These are phyloP conservation scores for Dothistroma pini DNA, from an alignment of 2,329 filamentous ascomycete genomes.

Conservation along the genomic window DNA sequence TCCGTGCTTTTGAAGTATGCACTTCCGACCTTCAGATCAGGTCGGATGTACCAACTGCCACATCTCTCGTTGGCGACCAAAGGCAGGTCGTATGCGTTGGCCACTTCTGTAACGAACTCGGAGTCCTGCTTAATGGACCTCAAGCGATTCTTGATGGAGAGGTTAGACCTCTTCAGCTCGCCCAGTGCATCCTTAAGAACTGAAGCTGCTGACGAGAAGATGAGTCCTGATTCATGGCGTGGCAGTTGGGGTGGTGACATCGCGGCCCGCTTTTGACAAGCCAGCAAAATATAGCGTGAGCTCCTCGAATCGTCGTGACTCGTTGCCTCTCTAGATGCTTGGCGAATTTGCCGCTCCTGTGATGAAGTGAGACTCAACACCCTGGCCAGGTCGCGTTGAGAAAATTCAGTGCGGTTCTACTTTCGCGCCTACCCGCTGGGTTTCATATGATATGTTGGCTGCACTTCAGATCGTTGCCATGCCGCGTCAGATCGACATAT, in stretches of 20 bases:
- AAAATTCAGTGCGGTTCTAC: neutral
- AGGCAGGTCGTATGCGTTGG: slow-evolving; percentile 57
- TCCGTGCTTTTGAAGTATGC: slow-evolving; percentile 99
- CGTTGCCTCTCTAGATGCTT: no score
- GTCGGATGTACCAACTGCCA: slow-evolving; percentile 88
- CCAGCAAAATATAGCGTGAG: no score
- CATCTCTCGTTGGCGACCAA: slow-evolving; percentile 91
- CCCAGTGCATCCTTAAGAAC: slow-evolving; percentile 67
- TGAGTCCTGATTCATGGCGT: slow-evolving; percentile 43
- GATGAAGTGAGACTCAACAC: no score
- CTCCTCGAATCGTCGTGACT: no score
- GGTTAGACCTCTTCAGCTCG: slow-evolving; percentile 70
- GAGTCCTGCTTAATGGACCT: slow-evolving; percentile 74
- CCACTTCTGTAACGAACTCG: slow-evolving; percentile 64
- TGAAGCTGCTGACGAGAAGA: slow-evolving; percentile 55
- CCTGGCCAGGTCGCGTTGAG: no score
- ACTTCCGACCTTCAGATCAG: slow-evolving; percentile 61
- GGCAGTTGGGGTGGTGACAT: slow-evolving; percentile 11
- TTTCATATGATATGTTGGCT: neutral
- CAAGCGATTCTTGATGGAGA: slow-evolving; percentile 78
- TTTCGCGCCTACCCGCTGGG: neutral
- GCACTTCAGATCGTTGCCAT: no score
- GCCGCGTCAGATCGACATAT: neutral
- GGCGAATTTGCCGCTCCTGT: no score
- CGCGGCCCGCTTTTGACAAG: no score